Evolutionary conservation across 768 basidiomycete genomes (phyloP), one percentile per base, ranked within the genome.

Genomic region (Boletus sp.): DNA sequence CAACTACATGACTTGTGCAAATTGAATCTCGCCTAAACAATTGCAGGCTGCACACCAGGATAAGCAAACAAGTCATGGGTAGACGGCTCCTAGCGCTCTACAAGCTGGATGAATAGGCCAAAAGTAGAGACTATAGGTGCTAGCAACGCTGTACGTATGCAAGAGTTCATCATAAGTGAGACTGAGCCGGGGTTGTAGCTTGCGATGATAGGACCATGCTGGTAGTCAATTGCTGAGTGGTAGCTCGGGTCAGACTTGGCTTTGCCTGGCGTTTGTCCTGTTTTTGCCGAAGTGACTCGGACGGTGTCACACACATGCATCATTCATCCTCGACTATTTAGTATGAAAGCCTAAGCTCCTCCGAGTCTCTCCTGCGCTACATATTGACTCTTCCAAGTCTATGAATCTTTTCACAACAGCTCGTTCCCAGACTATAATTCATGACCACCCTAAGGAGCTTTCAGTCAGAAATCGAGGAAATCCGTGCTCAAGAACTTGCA

Each of bases 391-490:
- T 46, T 3, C n/a, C 52, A 46, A 41, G 46, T 50, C 38, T 51
- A 63, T 68, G 66, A 52, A 37, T 45, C 37, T 43, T 58, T 41
- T 48, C 47, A 41, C 43, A 51, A 34, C 40, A 37, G 3, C 50
- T 44, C 32, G 37, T 8, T 40, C 25, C 29, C 42, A 47, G 35
- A 47, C 30, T 37, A 53, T 45, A 21, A 42, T 0, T 13, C 45
- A 74, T 74, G 73, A 63, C 71, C 37, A 58, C 69, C 19, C 59
- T 75, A 46, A 66, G 63, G 37, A 69, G 55, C 56, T 75, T 75
- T 60, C 89, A 92, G 70, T 79, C 72, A 62, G 88, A 90, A 71
- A 92, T 91, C 56, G 84, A 90, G 57, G 82, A 87, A 59, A 87
- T 90, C 63, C 82, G 83, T 54, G 75, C 79, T 60, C 81, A 84